Evolutionary conservation across 1,284 basidiomycete species (phyloP).

Genomic region (Irpex sp.): DNA sequence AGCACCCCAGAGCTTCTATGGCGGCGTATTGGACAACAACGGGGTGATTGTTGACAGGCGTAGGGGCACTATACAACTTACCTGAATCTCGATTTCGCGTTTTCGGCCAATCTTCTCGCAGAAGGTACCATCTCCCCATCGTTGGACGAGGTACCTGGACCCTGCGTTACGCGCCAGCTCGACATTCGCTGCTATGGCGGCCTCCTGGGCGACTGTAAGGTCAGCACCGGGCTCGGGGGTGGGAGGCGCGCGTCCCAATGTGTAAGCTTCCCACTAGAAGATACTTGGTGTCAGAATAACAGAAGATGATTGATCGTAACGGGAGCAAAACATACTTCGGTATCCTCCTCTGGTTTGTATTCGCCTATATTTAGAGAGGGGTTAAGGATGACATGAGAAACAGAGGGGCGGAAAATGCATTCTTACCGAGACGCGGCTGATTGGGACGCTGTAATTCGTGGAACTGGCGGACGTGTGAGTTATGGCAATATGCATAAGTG

Average conservation of each 20-base stretch:
- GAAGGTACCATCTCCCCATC: constrained; percentile 85
- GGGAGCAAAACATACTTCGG: constrained; percentile 45
- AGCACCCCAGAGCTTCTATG: neutral
- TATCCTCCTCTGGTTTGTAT: constrained; percentile 77
- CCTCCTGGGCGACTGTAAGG: constrained; percentile 63
- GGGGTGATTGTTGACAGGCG: neutral
- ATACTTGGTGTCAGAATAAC: constrained; percentile 1
- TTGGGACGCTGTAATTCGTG: constrained; percentile 62
- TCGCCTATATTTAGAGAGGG: constrained; percentile 42
- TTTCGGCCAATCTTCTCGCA: constrained; percentile 88
- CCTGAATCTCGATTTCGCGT: constrained; percentile 92
- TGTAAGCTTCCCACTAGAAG: constrained; percentile 75
- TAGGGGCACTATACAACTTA: constrained; percentile 27
- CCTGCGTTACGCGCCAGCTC: constrained; percentile 74
- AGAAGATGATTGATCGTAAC: neutral
- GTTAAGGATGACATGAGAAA: constrained; percentile 13
- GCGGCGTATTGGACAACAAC: neutral
- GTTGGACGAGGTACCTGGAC: constrained; percentile 88
- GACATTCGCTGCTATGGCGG: constrained; percentile 58
- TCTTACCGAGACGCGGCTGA: constrained; percentile 61
- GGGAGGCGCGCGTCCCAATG: constrained; percentile 68
- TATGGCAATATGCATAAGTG: constrained; percentile 94
- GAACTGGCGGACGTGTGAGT: constrained; percentile 87
- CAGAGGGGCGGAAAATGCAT: constrained; percentile 18
- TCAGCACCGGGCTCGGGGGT: constrained; percentile 58